phyloP scores from a whole-genome alignment of 208 protist genomes.

The Wallacemonas collosoma region DNA sequence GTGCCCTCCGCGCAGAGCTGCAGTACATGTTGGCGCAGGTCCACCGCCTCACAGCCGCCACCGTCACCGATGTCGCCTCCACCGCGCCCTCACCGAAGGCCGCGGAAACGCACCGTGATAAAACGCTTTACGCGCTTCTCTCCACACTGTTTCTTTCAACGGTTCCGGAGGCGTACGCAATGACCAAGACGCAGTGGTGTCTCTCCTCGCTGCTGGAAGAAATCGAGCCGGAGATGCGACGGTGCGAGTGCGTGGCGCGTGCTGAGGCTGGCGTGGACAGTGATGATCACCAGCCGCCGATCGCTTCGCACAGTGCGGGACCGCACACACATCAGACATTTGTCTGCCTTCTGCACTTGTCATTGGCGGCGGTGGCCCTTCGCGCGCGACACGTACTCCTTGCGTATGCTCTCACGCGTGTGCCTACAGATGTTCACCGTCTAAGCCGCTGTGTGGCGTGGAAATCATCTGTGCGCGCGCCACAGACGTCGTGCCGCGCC shows the following conservation, averaged over 20 bases:
- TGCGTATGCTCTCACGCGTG: conserved; percentile 29
- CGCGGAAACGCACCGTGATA: not conserved
- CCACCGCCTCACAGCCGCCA: not conserved
- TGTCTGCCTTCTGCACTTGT: conserved; percentile 8
- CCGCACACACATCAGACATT: conserved; percentile 18
- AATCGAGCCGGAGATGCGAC: conserved; percentile 6
- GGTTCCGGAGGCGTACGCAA: not conserved
- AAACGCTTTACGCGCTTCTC: conserved; percentile 11
- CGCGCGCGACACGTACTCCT: conserved; percentile 38
- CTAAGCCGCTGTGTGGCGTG: conserved; percentile 7
- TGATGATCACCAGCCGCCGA: too few species aligned
- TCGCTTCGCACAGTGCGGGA: not conserved
- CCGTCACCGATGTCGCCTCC: not conserved
- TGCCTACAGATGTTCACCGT: conserved; percentile 15
- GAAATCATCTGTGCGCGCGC: not conserved
- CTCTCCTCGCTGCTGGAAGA: conserved; percentile 6
- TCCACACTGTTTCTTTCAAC: conserved; percentile 1
- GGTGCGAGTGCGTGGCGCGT: not conserved
- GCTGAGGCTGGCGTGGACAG: not conserved
- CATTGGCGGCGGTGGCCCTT: conserved; percentile 20
- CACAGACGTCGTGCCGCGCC: not conserved
- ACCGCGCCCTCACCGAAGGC: not conserved
- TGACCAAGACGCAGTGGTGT: conserved; percentile 12
- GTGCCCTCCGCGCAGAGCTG: conserved; percentile 20
- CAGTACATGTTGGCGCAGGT: conserved; percentile 9